Percentiles rank a stretch among this genome's conserved stretches.
These are phyloP conservation scores for Termitomyces sp. DNA, from an alignment of 768 basidiomycete species.

Conservation along the genomic window DNA sequence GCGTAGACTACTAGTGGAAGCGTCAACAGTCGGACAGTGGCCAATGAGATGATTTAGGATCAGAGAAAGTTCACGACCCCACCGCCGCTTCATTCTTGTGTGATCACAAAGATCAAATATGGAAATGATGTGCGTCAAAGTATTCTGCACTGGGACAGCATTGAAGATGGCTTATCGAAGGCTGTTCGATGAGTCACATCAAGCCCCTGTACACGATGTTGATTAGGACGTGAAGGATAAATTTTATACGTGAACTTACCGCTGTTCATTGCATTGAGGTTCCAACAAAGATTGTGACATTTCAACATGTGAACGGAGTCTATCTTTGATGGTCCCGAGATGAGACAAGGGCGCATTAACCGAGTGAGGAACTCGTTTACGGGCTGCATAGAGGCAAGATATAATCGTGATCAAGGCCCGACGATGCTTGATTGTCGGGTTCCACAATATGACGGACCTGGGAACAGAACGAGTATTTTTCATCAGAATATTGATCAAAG, in stretches of 20 bases:
- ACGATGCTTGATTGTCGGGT: neutral
- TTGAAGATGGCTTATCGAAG: neutral
- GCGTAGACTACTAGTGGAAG: neutral
- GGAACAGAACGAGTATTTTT: neutral
- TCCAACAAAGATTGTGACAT: neutral
- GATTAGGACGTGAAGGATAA: neutral
- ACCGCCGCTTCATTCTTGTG: neutral
- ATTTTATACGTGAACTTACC: neutral
- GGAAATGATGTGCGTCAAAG: neutral
- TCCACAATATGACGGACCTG: neutral
- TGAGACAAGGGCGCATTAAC: neutral
- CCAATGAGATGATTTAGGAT: neutral
- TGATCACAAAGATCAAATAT: neutral
- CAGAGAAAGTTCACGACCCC: neutral
- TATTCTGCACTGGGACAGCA: neutral
- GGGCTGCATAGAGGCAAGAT: neutral
- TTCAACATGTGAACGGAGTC: neutral
- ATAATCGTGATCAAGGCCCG: neutral
- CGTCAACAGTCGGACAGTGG: neutral
- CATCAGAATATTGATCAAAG: neutral
- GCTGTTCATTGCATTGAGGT: neutral
- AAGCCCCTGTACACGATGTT: neutral
- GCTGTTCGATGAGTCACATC: neutral
- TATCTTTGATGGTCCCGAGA: neutral
- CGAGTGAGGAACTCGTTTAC: neutral